Evolutionary conservation across 257 asterid genomes (phyloP).

Genomic region (Solanum ahanhuiri): DNA sequence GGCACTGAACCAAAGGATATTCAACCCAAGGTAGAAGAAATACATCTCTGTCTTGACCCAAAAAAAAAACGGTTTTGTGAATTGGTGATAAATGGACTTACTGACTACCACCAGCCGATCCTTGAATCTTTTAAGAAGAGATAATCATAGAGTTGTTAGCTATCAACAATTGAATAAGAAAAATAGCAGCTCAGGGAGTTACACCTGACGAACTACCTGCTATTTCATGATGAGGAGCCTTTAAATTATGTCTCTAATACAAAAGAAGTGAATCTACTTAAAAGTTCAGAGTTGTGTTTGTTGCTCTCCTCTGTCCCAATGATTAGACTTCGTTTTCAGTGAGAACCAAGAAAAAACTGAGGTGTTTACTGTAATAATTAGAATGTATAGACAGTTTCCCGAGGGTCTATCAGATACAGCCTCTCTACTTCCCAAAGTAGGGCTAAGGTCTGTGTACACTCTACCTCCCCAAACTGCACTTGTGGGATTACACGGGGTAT

Average conservation of each 20-base stretch:
- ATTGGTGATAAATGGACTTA: not conserved
- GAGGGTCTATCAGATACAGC: not conserved
- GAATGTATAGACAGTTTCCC: not conserved
- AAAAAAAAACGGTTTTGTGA: not conserved
- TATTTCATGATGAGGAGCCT: not conserved
- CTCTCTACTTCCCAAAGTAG: not conserved
- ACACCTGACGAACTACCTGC: not conserved
- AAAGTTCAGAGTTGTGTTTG: not conserved
- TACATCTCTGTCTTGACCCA: not conserved
- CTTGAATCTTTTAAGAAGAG: not conserved
- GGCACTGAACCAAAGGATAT: not conserved
- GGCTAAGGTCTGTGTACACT: not conserved
- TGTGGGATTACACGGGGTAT: not conserved
- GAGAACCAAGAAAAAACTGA: not conserved
- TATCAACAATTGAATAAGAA: not conserved
- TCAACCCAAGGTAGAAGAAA: not conserved
- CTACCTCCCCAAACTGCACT: not conserved
- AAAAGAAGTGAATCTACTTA: not conserved
- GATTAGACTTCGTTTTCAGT: not conserved
- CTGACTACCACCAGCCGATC: not conserved
- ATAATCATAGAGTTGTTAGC: not conserved
- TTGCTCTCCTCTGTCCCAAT: not conserved
- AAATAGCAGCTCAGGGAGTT: not conserved
- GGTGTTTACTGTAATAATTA: not conserved
- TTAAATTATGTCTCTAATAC: not conserved